A percentile compares a stretch with the other conserved stretches of the same genome.
These are phyloP conservation scores for Phanerochaete sordida DNA, from an alignment of 768 basidiomycete genomes.

Conservation along the genomic window DNA sequence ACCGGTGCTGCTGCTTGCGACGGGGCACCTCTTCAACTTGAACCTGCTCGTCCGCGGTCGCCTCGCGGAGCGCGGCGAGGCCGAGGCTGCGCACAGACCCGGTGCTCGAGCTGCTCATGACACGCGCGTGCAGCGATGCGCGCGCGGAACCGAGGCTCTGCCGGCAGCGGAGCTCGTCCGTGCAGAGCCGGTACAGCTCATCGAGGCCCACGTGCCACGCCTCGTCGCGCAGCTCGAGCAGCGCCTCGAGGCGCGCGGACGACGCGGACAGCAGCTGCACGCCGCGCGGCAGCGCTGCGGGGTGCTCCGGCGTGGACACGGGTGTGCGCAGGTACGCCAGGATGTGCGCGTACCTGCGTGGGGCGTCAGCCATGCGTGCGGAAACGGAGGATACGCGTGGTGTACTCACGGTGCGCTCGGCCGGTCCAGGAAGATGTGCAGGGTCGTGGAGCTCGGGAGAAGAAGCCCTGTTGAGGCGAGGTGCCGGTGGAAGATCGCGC, in stretches of 20 bases:
- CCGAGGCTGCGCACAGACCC: constrained; percentile 50
- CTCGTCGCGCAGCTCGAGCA: constrained; percentile 79
- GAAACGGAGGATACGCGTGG: constrained; percentile 12
- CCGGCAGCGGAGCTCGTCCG: constrained; percentile 57
- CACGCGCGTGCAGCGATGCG: constrained; percentile 34
- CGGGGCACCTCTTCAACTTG: constrained; percentile 3
- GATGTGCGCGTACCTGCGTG: constrained; percentile 1
- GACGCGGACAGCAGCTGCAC: constrained; percentile 45
- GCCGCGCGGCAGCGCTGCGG: constrained; percentile 56
- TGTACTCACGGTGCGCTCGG: constrained; percentile 76
- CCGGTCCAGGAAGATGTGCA: constrained; percentile 79
- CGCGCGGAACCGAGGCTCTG: constrained; percentile 16
- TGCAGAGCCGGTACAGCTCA: constrained; percentile 61
- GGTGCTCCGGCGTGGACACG: not conserved
- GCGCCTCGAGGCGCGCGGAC: constrained; percentile 51
- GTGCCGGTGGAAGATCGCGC: constrained; percentile 56
- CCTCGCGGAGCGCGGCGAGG: constrained; percentile 58
- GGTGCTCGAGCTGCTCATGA: constrained; percentile 48
- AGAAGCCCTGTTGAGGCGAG: constrained; percentile 58
- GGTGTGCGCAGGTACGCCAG: not conserved
- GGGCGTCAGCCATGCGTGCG: constrained; percentile 30
- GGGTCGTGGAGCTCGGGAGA: constrained; percentile 37
- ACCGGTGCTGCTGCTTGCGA: not conserved
- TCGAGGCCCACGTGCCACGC: constrained; percentile 71
- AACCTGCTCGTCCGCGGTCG: constrained; percentile 36